Conservation (phyloP, 495 filamentous ascomycete species). For the Tirmania nivea region DNA sequence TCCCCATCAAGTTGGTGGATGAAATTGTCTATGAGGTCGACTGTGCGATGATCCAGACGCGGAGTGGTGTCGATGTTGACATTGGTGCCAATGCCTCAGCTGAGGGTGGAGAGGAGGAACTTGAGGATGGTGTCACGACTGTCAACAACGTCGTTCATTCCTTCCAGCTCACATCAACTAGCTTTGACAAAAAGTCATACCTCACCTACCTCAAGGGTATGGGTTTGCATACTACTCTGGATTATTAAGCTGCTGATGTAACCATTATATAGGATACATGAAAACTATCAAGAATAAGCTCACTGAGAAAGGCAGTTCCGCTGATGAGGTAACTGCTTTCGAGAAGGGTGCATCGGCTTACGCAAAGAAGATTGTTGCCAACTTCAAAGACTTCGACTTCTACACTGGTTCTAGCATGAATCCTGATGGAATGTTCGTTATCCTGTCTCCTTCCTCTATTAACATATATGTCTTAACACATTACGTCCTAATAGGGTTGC, state of each 20-base stretch:
- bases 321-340: conserved; percentile 48
- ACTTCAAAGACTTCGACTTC: conserved; percentile 91
- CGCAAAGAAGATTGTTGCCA: conserved; percentile 54
- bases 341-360: conserved; percentile 47
- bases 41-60: conserved; percentile 59
- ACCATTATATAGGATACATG: conserved; percentile 48
- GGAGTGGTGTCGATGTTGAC: conserved; percentile 50
- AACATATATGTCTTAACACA: conserved; percentile 12
- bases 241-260: not conserved
- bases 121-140: conserved; percentile 44
- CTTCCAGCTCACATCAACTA: conserved; percentile 62
- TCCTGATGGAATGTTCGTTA: conserved; percentile 64
- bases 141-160: conserved; percentile 91
- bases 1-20: conserved; percentile 52
- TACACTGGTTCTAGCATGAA: conserved; percentile 81
- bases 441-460: not conserved
- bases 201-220: conserved; percentile 59
- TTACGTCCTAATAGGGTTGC: conserved; percentile 39
- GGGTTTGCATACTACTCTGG: conserved; percentile 7
- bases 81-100: conserved; percentile 94
- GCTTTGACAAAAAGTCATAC: conserved; percentile 70
- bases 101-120: conserved; percentile 52
- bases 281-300: conserved; percentile 58
- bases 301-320: conserved; percentile 35
- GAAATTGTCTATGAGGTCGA: conserved; percentile 66